Evolutionary conservation across 208 protist genomes (phyloP), one percentile per base, ranked within the genome.

Genomic region (Trypanosomatidae sp.): DNA sequence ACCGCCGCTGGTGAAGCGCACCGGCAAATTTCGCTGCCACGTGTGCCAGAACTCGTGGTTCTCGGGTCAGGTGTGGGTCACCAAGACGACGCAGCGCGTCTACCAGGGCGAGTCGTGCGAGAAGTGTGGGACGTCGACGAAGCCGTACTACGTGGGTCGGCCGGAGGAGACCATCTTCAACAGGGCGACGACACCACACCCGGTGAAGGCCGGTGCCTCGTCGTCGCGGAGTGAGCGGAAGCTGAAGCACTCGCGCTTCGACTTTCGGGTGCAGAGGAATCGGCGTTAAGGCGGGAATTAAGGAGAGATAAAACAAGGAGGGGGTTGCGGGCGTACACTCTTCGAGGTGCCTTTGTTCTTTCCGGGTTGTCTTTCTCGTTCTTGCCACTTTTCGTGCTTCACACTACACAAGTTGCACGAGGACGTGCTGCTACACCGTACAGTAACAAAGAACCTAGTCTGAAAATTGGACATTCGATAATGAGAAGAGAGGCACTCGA

Each of bases 51-150:
- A 83, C 71, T 47, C 19, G 3, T 97, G 93, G 91, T 74, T 77
- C 25, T 95, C 91, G 8, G 74, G 87, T 36, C 76, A 85, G 66
- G 88, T 97, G 41, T 97, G 93, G 93, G 91, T 97, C 25, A 97
- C 93, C 9, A 90, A 91, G 67, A 93, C 90, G 22, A 97, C 93
- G 15, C 90, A 97, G 78, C 79, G 85, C 1, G 88, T 91, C 19
- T 97, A 97, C 74, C 93, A 97, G 53, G 93, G 93, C 8, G 89
- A 97, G 79, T 91, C 87, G 10, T 97, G 93, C 69, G 88, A 92
- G 33, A 44, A 80, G 30, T 97, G 93, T 55, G 93, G 93, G 13
- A 91, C 90, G 8, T 93, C 87, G 3, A 85, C 76, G 49, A 97
- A 97, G 78, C 93, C 93, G 22, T 97, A 89, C 77, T 97, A 95